A percentile compares a stretch with the other conserved stretches of the same genome.
These are phyloP conservation scores for Penicillium riverlandense DNA, from an alignment of 495 filamentous ascomycete genomes.

Conservation along the genomic window DNA sequence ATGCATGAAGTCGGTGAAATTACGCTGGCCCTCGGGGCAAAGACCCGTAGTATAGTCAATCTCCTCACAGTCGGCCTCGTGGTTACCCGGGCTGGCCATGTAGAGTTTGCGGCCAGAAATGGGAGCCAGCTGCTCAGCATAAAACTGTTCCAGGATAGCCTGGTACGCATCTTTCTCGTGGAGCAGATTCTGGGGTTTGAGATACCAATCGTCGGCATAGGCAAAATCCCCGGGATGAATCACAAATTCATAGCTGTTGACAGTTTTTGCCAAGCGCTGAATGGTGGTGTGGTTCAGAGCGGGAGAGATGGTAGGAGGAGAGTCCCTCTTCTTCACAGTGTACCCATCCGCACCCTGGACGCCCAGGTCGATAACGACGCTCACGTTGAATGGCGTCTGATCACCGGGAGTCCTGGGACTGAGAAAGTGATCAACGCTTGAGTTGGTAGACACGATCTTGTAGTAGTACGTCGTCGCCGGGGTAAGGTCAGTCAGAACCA, in stretches of 20 bases:
- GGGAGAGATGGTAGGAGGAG: slow-evolving; percentile 44
- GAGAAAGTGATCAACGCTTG: slow-evolving; percentile 46
- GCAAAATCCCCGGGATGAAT: slow-evolving; percentile 51
- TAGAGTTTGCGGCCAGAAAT: slow-evolving; percentile 41
- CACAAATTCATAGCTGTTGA: slow-evolving; percentile 53
- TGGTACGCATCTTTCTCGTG: slow-evolving; percentile 42
- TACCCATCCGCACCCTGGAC: slow-evolving; percentile 52
- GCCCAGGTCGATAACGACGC: slow-evolving; percentile 47
- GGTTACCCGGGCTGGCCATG: slow-evolving; percentile 50
- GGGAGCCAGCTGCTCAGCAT: slow-evolving; percentile 35
- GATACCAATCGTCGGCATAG: slow-evolving; percentile 48
- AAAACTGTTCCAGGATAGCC: slow-evolving; percentile 48
- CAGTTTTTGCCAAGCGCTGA: slow-evolving; percentile 43
- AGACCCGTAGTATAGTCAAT: slow-evolving; percentile 34
- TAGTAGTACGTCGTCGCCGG: slow-evolving; percentile 48
- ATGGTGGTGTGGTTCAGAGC: slow-evolving; percentile 59
- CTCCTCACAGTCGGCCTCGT: slow-evolving; percentile 46
- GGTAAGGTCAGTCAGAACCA: slow-evolving; percentile 29
- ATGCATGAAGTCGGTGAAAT: slow-evolving; percentile 54
- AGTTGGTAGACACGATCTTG: slow-evolving; percentile 50
- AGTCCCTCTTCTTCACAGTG: slow-evolving; percentile 48
- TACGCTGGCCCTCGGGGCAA: slow-evolving; percentile 50
- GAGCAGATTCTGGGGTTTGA: slow-evolving; percentile 28
- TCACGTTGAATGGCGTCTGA: slow-evolving; percentile 35
- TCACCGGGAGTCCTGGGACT: slow-evolving; percentile 46